Base-by-base conservation (phyloP, 306 rosid species). In the Vachellia collinsii region DNA sequence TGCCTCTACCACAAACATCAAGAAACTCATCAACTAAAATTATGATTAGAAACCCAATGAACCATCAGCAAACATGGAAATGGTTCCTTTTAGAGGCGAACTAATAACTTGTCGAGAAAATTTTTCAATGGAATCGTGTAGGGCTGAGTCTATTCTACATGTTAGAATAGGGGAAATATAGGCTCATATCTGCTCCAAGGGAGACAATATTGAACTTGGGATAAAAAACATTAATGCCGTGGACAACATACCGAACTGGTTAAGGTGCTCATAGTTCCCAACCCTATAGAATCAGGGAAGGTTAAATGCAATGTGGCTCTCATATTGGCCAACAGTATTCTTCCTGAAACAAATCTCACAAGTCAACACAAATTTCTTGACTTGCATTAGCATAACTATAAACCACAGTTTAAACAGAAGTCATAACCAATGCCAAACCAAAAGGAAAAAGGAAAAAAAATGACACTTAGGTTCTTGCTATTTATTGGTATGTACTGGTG, bases 401-500 rank as follows among this genome's bases (percentile, higher is more conserved):
- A 43, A 8, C 37, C 61, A 20, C 62, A 54, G 20, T 6, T 11
- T n/a, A 37, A 37, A 51, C 48, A 81, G 38, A 42, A n/a, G 7
- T 48, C 12, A 39, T 47, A 22, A 48, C n/a, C 22, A 17, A 54
- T 3, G 53, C 29, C 19, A 77, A 23, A 19, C 20, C 48, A 23
- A 37, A 54, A 46, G 1, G 23, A 36, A 65, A 67, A 39, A 39
- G 53, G 53, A 39, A 81, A 14, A 74, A 81, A 17, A 82, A 80
- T 22, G 46, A 78, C 72, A 86, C 98, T 77, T 90, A 87, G 93
- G 97, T 80, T 87, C 99, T 98, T 6, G 99, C 98, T 86, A 95
- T 95, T 93, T 95, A 98, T 79, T 95, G 99, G 86, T 90, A 95
- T 63, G 99, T 93, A 78, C 98, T 95, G 81, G 99, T 91, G 92